Evolutionary conservation across 2,329 filamentous ascomycete genomes (phyloP).

Genomic region (Arthrobotrys musiformis): DNA sequence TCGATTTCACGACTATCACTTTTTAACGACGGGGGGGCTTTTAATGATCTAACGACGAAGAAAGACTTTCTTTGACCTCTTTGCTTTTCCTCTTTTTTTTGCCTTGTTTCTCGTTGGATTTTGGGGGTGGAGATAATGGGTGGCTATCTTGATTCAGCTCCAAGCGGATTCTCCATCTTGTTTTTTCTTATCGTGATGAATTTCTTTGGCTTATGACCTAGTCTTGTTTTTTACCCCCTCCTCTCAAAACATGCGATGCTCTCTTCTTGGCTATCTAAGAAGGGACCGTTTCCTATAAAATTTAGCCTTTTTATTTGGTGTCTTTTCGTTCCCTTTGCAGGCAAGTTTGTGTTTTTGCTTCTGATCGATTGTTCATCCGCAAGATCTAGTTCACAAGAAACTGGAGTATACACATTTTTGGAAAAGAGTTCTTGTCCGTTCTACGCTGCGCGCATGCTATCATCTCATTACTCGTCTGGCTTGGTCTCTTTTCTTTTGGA

Average conservation of each 20-base stretch:
- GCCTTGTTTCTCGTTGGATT: not conserved
- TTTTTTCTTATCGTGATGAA: not conserved
- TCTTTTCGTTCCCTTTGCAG: not conserved
- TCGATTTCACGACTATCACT: not conserved
- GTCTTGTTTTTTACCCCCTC: not conserved
- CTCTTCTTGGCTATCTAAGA: not conserved
- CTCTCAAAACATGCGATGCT: not conserved
- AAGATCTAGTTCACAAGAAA: not conserved
- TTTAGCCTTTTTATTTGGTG: not conserved
- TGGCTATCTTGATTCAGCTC: conserved; percentile 3
- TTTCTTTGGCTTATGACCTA: conserved; percentile 3
- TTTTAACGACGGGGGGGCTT: conserved; percentile 20
- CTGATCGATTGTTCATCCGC: not conserved
- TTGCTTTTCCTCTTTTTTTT: not conserved
- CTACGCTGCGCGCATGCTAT: not conserved
- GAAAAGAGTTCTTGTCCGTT: not conserved
- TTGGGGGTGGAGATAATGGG: conserved; percentile 14
- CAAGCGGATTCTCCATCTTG: not conserved
- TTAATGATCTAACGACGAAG: conserved; percentile 6
- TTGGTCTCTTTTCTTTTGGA: not conserved
- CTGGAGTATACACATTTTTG: conserved; percentile 9
- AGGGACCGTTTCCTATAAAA: not conserved
- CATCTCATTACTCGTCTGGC: not conserved
- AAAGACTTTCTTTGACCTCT: not conserved
- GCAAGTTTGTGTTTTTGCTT: not conserved